Percentiles rank a stretch among this genome's conserved stretches.
Evolutionary conservation across 768 basidiomycete genomes (phyloP).

Genomic region (Naganishia friedmannii): DNA sequence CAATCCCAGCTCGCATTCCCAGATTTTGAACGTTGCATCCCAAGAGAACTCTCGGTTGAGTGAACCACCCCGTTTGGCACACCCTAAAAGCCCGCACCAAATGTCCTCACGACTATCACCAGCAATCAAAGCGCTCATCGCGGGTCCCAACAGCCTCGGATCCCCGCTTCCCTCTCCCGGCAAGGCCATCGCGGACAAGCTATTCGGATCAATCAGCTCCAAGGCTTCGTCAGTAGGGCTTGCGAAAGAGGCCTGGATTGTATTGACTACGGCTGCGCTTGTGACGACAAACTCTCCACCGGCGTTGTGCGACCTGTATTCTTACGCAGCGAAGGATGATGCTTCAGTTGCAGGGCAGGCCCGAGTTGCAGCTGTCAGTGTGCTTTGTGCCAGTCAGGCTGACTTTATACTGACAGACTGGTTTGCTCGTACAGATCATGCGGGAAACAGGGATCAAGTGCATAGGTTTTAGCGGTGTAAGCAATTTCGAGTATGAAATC

Average conservation of each 20-base stretch:
- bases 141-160: constrained; percentile 53
- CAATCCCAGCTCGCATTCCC: background rate
- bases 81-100: constrained; percentile 7
- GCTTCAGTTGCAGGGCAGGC: constrained; percentile 59
- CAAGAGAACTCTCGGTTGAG: too few relatives aligned
- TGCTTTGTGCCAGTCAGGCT: background rate
- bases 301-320: constrained; percentile 74
- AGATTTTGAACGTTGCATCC: too few relatives aligned
- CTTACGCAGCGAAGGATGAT: constrained; percentile 62
- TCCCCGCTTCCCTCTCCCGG: constrained; percentile 66
- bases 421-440: constrained; percentile 57
- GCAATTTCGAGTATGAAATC: constrained; percentile 2
- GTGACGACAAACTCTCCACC: constrained; percentile 78
- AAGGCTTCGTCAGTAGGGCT: constrained; percentile 33
- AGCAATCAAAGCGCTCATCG: constrained; percentile 59
- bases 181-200: constrained; percentile 57
- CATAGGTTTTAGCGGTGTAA: constrained; percentile 62
- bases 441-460: constrained; percentile 86
- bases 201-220: constrained; percentile 42
- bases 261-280: constrained; percentile 71
- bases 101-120: constrained; percentile 57
- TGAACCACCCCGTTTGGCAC: too few relatives aligned
- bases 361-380: constrained; percentile 62
- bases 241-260: constrained; percentile 37
- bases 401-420: background rate